Base-by-base conservation (phyloP, 352 stramenopile species). In the Phytophthora pluvialis region DNA sequence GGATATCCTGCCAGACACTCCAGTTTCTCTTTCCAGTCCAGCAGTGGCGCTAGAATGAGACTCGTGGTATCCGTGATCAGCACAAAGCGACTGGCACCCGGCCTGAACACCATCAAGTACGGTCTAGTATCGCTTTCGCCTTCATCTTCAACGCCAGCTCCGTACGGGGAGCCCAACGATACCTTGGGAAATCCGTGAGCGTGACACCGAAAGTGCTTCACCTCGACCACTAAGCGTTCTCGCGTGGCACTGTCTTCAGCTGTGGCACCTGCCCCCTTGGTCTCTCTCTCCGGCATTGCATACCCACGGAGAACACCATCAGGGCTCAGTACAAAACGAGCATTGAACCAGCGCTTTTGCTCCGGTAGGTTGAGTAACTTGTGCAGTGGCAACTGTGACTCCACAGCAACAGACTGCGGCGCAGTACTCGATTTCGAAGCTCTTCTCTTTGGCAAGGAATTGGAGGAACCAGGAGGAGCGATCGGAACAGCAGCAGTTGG, bases 11-110 rank as follows among this genome's bases (percentile, higher is more conserved):
- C 49, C 29, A 81, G 33, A 13, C 65, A 74, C 53, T 88, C 77
- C 9, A 88, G 62, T 42, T 88, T 90, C 9, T 86, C 77, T 35
- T 82, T 78, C 81, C 81, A 90, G 6, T 80, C 72, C 3, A 81
- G 31, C 8, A 90, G 60, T 36, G 85, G 74, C 0, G 70, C 66
- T 16, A 66, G 67, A 49, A 83, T 51, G 1, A 68, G 67, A 33
- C 75, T 88, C 9, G 61, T 83, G 6, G 64, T 49, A 13, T 78
- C 75, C 36, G 77, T 76, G 21, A 90, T 68, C 38, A 90, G 51
- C n/a, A 88, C 64, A 38, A 90, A 90, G 0, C 75, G 74, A 60
- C 80, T 84, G 3, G 70, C 60, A 13, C 79, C 76, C 15, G 73
- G 77, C 3, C 68, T 69, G 29, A 88, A 90, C 12, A 87, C 53